Percentiles rank a stretch among this genome's conserved stretches.
phyloP scores from a whole-genome alignment of 768 basidiomycete species.

The Lanmaoa pseudosensibilis region DNA sequence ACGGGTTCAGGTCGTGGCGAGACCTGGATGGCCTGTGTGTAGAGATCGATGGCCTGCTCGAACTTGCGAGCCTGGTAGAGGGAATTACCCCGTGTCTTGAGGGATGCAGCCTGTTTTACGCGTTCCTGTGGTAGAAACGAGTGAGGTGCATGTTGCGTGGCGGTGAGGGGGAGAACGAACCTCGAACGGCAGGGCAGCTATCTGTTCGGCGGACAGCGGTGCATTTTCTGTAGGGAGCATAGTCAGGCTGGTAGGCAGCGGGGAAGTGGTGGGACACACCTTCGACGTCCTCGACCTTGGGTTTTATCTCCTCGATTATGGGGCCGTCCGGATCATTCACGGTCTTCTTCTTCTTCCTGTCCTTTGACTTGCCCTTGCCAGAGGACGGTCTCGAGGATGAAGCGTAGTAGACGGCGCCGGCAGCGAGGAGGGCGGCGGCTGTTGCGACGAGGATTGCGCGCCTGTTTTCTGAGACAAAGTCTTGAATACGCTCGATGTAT shows the following conservation, averaged over 20 bases:
- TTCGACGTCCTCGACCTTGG: conserved; percentile 40
- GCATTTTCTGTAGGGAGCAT: conserved; percentile 37
- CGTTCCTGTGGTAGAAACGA: conserved; percentile 52
- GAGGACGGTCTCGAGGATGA: conserved; percentile 38
- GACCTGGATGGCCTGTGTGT: conserved; percentile 73
- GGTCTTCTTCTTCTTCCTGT: conserved; percentile 54
- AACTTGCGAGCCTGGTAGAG: conserved; percentile 68
- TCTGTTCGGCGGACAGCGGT: conserved; percentile 52
- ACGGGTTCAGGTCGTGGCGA: conserved; percentile 84
- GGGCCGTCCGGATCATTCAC: conserved; percentile 66
- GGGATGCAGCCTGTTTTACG: conserved; percentile 54
- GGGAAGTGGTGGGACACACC: conserved; percentile 24
- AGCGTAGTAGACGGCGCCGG: conserved; percentile 73
- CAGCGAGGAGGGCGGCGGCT: conserved; percentile 68
- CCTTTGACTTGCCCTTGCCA: conserved; percentile 51
- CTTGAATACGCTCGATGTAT: conserved; percentile 62
- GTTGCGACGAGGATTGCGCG: conserved; percentile 71
- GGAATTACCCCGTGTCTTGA: conserved; percentile 71
- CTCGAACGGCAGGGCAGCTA: conserved; percentile 57
- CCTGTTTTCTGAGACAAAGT: conserved; percentile 76
- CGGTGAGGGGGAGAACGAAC: conserved; percentile 35
- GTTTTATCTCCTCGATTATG: conserved; percentile 72
- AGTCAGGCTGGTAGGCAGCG: not conserved
- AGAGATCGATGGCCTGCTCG: conserved; percentile 56
- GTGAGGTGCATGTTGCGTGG: conserved; percentile 6